Percentiles rank a stretch among this genome's conserved stretches.
These are phyloP conservation scores for Wickerhamiella qilinensis DNA, from an alignment of 805 yeast genomes.

Conservation along the genomic window DNA sequence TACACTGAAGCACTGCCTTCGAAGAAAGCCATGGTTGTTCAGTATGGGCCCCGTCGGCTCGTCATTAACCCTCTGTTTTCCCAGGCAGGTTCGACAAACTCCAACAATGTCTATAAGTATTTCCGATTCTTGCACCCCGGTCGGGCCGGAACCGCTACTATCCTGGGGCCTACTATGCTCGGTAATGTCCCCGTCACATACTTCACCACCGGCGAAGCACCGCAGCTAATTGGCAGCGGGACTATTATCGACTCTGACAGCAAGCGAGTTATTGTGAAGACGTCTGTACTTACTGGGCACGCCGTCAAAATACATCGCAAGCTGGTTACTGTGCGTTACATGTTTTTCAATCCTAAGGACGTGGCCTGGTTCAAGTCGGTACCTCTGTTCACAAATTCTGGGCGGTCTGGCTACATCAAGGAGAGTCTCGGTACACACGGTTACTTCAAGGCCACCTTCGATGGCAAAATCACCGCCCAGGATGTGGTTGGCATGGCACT, in stretches of 20 bases:
- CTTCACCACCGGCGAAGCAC: slow-evolving; percentile 10
- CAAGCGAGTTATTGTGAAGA: slow-evolving; percentile 68
- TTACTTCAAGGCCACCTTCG: slow-evolving; percentile 89
- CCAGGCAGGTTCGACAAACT: slow-evolving; percentile 47
- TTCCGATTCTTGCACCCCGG: slow-evolving; percentile 77
- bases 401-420: slow-evolving; percentile 87
- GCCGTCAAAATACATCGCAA: slow-evolving; percentile 89
- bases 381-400: slow-evolving; percentile 83
- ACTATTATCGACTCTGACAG: slow-evolving; percentile 77
- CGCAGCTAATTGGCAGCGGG: slow-evolving; percentile 70
- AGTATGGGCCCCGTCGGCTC: slow-evolving; percentile 86
- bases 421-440: slow-evolving; percentile 98
- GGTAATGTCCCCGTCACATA: slow-evolving; percentile 37
- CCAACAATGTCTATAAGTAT: slow-evolving; percentile 75
- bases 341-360: slow-evolving; percentile 90
- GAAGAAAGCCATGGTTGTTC: slow-evolving; percentile 66
- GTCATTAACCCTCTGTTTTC: slow-evolving; percentile 71
- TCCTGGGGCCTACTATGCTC: slow-evolving; percentile 75
- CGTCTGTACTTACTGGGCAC: slow-evolving; percentile 82
- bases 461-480: slow-evolving; percentile 76
- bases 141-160: slow-evolving; percentile 58
- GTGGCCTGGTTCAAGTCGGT: slow-evolving; percentile 78
- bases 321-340: slow-evolving; percentile 83
- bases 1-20: slow-evolving; percentile 73
- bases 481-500: slow-evolving; percentile 89